A percentile compares a stretch with the other conserved stretches of the same genome.
phyloP scores from a whole-genome alignment of 371 early-diverging fungal genomes.

The Nematocida displodere region DNA sequence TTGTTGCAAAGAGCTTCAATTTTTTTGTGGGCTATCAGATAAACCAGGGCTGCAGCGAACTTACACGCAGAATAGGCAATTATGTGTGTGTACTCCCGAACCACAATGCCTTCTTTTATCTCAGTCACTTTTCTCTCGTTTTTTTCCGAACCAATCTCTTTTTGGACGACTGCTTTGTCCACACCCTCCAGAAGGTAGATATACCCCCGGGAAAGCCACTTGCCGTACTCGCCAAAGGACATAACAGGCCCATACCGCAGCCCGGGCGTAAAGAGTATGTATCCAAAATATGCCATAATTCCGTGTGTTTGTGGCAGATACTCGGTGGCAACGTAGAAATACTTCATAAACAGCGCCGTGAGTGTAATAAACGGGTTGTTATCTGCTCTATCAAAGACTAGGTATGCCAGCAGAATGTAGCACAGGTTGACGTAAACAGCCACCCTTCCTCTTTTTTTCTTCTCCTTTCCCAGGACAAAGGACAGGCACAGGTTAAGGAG shows the following conservation, averaged over 20 bases:
- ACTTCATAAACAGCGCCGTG: conserved; percentile 46
- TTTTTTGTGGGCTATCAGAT: neutral
- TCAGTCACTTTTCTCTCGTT: neutral
- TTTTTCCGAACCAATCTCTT: neutral
- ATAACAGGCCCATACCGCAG: conserved; percentile 44
- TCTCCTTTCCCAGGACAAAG: conserved; percentile 26
- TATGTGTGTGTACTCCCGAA: conserved; percentile 12
- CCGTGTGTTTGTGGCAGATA: conserved; percentile 8
- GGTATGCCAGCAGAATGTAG: neutral
- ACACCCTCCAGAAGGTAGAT: neutral
- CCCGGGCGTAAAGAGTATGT: conserved; percentile 46
- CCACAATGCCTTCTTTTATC: neutral
- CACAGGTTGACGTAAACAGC: conserved; percentile 7
- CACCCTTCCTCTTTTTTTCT: conserved; percentile 17
- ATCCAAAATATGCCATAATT: conserved; percentile 39
- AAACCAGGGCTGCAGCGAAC: neutral
- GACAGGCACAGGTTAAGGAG: conserved; percentile 15
- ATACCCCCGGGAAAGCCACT: conserved; percentile 31
- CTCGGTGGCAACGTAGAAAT: conserved; percentile 29
- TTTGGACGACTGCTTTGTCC: neutral
- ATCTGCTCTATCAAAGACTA: conserved; percentile 1
- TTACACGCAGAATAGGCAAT: neutral
- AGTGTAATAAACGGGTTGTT: conserved; percentile 26
- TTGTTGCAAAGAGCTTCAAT: neutral
- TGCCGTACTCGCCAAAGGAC: conserved; percentile 7